Conservation (phyloP, 192 early-diverging fungal species). For the Coemansia sp. region DNA sequence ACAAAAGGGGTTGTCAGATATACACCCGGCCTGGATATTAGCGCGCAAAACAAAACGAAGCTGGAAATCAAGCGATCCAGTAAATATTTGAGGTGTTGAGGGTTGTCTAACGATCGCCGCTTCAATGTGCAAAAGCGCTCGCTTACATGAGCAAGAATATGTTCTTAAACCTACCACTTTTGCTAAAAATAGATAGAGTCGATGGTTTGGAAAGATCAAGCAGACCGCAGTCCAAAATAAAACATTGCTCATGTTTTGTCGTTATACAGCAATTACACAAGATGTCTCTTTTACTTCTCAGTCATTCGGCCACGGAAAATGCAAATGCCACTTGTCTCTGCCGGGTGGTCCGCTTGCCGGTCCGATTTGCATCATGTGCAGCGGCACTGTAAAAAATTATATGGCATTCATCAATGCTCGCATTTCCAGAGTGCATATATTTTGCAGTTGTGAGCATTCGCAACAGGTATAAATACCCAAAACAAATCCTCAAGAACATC, state of each 20-base stretch:
- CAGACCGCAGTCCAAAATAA: not conserved
- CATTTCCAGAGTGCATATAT: not conserved
- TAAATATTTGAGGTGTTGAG: not conserved
- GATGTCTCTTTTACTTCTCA: not conserved
- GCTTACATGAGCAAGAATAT: not conserved
- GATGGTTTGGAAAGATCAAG: not conserved
- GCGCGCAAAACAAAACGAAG: not conserved
- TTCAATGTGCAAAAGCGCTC: not conserved
- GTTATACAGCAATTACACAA: not conserved
- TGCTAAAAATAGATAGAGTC: not conserved
- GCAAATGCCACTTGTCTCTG: not conserved
- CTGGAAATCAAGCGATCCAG: not conserved
- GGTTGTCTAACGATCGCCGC: not conserved
- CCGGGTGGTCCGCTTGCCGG: not conserved
- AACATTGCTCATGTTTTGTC: not conserved
- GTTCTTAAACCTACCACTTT: constrained; percentile 4
- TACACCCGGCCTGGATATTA: not conserved
- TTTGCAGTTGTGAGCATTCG: not conserved
- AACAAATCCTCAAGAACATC: not conserved
- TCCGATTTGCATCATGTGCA: not conserved
- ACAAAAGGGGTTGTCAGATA: not conserved
- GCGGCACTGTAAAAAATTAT: not conserved
- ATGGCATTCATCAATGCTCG: not conserved
- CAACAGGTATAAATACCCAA: not conserved
- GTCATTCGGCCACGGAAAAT: not conserved